Evolutionary conservation across 257 asterid genomes (phyloP), one percentile per base, ranked within the genome.

Genomic region (Gentiana macrophylla): DNA sequence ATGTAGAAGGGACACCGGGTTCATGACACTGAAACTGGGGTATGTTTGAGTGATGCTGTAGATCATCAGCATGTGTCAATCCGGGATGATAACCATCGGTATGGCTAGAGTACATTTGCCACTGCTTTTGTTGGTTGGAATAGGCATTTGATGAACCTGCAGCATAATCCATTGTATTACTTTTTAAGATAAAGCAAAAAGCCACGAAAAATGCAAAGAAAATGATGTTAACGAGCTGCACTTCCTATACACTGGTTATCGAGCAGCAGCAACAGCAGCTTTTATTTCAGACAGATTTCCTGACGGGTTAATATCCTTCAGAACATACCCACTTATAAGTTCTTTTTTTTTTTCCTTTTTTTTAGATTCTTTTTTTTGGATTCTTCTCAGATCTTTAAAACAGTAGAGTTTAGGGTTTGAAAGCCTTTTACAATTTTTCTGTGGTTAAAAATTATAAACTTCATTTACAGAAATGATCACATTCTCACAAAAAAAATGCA

Each of bases 201-300:
- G 47, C 69, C 69, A 37, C 49, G 68, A 63, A 48, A 12, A 11
- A 56, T 49, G 32, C 45, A 61, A 33, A 12, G 59, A 35, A 34
- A 41, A 56, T 50, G 63, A 37, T 58, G 52, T 64, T 32, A 36
- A 50, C 32, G 41, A 37, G 34, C 48, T 15, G 32, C 46, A 33
- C 37, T 50, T 37, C 41, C 37, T 36, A 60, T 8, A 0, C 24
- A 60, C 41, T 36, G 49, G 37, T 49, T 7, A 50, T 48, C 36
- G 37, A 12, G 11, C 61, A 35, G 36, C 44, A 60, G 46, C 46
- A 41, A 24, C 46, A 41, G 46, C 46, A 41, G 46, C 46, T 5
- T 5, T 41, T 41, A 41, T 41, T 5, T 41, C 9, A 41, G 9
- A 4, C 46, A 41, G 46, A 41, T 41, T 10, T 41, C 46, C 46